These are phyloP conservation scores for Citrus inodora DNA, from an alignment of 345 rosid genomes.

Conservation along the genomic window DNA sequence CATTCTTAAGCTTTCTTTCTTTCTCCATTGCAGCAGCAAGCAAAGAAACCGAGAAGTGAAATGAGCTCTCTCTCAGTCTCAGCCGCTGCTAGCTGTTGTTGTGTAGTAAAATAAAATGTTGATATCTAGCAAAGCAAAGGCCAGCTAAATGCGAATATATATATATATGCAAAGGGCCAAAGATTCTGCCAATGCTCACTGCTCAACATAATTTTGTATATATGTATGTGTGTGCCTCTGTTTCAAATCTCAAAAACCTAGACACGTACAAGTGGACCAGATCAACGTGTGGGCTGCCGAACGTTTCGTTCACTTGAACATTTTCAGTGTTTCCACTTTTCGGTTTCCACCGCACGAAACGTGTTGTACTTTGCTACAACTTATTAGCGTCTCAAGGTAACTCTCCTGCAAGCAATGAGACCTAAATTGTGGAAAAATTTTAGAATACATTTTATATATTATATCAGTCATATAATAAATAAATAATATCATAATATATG, in stretches of 20 bases:
- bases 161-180: not conserved
- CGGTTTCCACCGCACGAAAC: too few species aligned
- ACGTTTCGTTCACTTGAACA: not conserved
- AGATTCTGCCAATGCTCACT: not conserved
- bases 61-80: not conserved
- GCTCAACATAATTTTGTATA: not conserved
- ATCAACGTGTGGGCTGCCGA: not conserved
- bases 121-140: not conserved
- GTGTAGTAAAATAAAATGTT: not conserved
- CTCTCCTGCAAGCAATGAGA: too few species aligned
- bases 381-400: too few species aligned
- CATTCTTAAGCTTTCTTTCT: not conserved
- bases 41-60: not conserved
- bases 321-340: not conserved
- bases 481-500: fast-evolving
- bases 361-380: too few species aligned
- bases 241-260: not conserved
- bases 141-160: not conserved
- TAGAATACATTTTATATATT: too few species aligned
- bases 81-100: not conserved
- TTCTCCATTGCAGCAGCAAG: not conserved
- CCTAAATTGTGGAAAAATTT: too few species aligned
- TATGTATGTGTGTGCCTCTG: not conserved
- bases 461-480: too few species aligned
- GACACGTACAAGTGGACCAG: not conserved